Evolutionary conservation across 2,329 filamentous ascomycete genomes (phyloP).

Genomic region (Colletotrichum sp.): DNA sequence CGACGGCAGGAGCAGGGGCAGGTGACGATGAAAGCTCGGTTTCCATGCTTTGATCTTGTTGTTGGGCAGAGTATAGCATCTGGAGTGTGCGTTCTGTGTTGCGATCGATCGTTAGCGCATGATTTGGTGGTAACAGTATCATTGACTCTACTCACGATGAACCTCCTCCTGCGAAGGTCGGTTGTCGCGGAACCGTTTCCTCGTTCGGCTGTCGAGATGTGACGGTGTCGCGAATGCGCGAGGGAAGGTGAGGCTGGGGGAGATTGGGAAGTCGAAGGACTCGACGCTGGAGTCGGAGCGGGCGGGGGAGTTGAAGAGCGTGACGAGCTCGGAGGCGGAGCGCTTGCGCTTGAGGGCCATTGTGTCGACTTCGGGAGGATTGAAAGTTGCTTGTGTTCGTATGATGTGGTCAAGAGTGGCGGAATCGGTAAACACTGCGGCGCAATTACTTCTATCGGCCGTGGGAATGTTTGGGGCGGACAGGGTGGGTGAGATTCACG

Average conservation of each 20-base stretch:
- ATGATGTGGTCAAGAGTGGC: not conserved
- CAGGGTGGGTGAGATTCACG: not conserved
- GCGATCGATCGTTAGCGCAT: not conserved
- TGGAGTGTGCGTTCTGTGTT: slow-evolving; percentile 59
- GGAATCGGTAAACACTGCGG: not conserved
- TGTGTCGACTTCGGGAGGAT: not conserved
- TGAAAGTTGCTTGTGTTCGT: not conserved
- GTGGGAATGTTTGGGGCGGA: not conserved
- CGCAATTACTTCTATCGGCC: not conserved
- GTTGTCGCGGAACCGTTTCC: slow-evolving; percentile 65
- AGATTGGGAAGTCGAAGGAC: slow-evolving; percentile 34
- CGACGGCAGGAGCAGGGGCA: slow-evolving; percentile 9
- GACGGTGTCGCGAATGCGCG: slow-evolving; percentile 37
- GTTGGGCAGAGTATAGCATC: slow-evolving; percentile 63
- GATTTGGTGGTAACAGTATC: not conserved
- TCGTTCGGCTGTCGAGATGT: slow-evolving; percentile 60
- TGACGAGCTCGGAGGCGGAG: slow-evolving; percentile 59
- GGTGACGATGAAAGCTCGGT: slow-evolving; percentile 21
- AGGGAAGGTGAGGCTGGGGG: slow-evolving; percentile 30
- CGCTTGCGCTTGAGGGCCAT: slow-evolving; percentile 70
- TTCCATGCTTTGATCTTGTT: slow-evolving; percentile 26
- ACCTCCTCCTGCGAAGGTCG: slow-evolving; percentile 61
- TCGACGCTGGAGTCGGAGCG: slow-evolving; percentile 35
- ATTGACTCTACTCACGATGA: slow-evolving; percentile 50
- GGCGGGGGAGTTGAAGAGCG: slow-evolving; percentile 45